Evolutionary conservation across 768 basidiomycete genomes (phyloP), one percentile per base, ranked within the genome.

Genomic region (Lactarius deliciosus): DNA sequence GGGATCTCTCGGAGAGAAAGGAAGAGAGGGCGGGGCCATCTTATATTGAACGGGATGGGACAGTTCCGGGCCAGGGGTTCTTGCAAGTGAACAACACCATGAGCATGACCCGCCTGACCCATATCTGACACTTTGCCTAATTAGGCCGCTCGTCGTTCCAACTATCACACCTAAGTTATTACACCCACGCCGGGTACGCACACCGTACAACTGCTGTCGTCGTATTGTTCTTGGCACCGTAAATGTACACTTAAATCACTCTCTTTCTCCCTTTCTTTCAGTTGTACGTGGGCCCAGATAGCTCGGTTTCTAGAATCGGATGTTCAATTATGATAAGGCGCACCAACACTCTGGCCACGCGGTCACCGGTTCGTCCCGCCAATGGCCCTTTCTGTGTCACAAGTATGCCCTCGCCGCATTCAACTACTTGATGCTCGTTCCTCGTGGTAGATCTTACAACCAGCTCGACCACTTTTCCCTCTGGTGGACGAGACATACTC

Each of bases 121-220:
- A 50, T 50, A 50, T 50, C 22, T 50, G n/a, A 11, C 50, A 25
- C 50, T 13, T 53, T 53, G 50, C 50, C 50, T 53, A 53, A 53
- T 53, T 53, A 6, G 50, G 50, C 16, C 15, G 3, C 36, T 36
- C 25, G 2, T 36, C 28, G 28, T 3, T 30, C 28, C 28, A 30
- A 36, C n/a, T n/a, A n/a, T 10, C 9, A 36, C 34, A 32, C 0
- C 6, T 8, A 32, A 32, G 32, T 32, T 7, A 32, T 15, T 15
- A 40, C 38, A 40, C 15, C 38, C 16, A 41, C 40, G 18, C 40
- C 40, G 40, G 40, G 40, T 16, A 41, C n/a, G 4, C 45, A 47
- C 20, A 47, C 45, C 45, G n/a, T 47, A 47, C n/a, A 47, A 47
- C 20, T 47, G 45, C 45, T 47, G n/a, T 22, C n/a, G 9, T n/a